A percentile compares a stretch with the other conserved stretches of the same genome.
Conservation (phyloP, 2,329 filamentous ascomycete genomes). For the Alternaria solani region DNA sequence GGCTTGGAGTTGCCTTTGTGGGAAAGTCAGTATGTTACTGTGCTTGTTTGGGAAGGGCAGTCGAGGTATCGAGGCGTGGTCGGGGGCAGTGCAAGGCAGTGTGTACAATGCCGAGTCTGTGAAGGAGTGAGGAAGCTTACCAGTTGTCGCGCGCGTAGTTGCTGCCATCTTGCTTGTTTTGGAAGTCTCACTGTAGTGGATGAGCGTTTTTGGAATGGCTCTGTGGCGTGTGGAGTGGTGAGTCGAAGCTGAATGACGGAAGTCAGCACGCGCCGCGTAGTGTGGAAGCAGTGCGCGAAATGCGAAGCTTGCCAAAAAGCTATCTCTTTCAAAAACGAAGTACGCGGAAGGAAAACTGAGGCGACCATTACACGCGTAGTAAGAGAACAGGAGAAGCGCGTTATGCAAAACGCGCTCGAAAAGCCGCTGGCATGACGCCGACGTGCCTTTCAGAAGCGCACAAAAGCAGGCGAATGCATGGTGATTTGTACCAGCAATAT, state of each 20-base stretch:
- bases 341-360: not conserved
- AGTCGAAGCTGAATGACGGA: slow-evolving; percentile 1
- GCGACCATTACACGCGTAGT: not conserved
- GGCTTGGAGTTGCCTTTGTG: slow-evolving; percentile 54
- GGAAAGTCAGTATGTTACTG: not conserved
- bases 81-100: not conserved
- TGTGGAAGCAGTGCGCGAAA: slow-evolving; percentile 5
- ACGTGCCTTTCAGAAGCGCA: slow-evolving; percentile 6
- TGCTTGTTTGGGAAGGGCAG: slow-evolving; percentile 43
- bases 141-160: slow-evolving; percentile 48
- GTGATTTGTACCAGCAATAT: not conserved
- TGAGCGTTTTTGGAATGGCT: not conserved
- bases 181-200: not conserved
- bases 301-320: not conserved
- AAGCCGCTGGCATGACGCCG: slow-evolving; percentile 1
- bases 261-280: slow-evolving; percentile 4
- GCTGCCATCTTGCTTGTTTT: slow-evolving; percentile 23
- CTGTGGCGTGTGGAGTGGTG: slow-evolving; percentile 2
- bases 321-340: not conserved
- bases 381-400: slow-evolving; percentile 1
- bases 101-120: not conserved
- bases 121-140: slow-evolving; percentile 5
- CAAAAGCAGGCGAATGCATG: not conserved
- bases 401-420: slow-evolving; percentile 1
- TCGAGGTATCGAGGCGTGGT: not conserved